These are phyloP conservation scores for Closterium sp. DNA, from an alignment of 139 green algal genomes.

Conservation along the genomic window DNA sequence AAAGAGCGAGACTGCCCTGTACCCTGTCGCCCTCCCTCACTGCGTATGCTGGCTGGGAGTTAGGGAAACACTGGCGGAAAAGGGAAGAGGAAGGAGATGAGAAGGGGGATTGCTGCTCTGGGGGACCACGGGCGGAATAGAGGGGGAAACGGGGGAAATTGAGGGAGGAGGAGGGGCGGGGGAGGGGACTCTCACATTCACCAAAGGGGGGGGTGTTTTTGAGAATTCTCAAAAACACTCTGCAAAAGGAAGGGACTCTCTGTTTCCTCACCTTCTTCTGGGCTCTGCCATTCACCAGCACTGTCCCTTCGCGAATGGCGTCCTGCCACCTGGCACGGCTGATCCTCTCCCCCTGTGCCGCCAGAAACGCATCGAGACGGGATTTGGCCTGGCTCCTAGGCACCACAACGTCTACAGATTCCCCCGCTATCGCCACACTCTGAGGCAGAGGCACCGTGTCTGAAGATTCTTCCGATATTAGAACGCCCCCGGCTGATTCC, in stretches of 20 bases:
- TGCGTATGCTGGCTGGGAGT: not conserved
- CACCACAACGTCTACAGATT: not conserved
- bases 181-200: too few species aligned
- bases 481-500: not conserved
- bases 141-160: too few species aligned
- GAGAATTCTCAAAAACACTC: too few species aligned
- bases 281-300: not conserved
- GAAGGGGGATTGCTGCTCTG: too few species aligned
- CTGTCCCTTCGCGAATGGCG: not conserved
- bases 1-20: too few species aligned
- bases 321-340: not conserved
- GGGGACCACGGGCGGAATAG: too few species aligned
- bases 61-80: too few species aligned
- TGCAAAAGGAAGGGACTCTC: too few species aligned
- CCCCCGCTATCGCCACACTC: not conserved
- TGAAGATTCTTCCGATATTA: not conserved
- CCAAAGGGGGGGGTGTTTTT: too few species aligned
- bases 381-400: not conserved
- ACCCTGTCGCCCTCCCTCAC: conserved; percentile 1
- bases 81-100: too few species aligned
- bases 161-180: too few species aligned
- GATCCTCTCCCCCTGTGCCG: not conserved
- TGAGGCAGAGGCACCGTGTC: not conserved
- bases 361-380: not conserved
- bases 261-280: not conserved